These are phyloP conservation scores for Ottelia alismoides DNA, from an alignment of 106 monocot genomes.

Conservation along the genomic window DNA sequence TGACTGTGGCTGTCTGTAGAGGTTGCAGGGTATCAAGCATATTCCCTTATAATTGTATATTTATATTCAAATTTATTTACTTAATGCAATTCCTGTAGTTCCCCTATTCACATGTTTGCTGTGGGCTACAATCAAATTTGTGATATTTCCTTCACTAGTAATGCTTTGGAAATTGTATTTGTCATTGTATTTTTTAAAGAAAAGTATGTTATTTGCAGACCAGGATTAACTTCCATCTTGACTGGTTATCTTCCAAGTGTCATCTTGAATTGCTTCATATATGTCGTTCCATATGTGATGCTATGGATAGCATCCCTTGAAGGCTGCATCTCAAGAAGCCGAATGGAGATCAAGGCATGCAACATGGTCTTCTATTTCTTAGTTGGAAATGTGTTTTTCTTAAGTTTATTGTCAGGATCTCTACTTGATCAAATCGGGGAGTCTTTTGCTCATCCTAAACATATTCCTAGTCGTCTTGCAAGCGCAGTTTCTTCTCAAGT, in stretches of 20 bases:
- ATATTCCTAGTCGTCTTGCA: slow-evolving; percentile 50
- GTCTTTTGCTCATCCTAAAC: slow-evolving; percentile 58
- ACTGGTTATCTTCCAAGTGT: slow-evolving; percentile 72
- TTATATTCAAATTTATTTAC: too few relatives aligned
- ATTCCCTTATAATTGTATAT: background rate
- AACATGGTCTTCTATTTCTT: slow-evolving; percentile 88
- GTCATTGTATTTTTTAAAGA: background rate
- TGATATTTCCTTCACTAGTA: background rate
- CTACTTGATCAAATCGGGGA: slow-evolving; percentile 64
- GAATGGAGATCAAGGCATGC: slow-evolving; percentile 53
- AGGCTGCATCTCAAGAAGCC: slow-evolving; percentile 48
- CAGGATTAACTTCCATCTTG: slow-evolving; percentile 51
- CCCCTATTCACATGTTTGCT: background rate
- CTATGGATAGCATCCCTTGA: slow-evolving; percentile 44
- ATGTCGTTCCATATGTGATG: slow-evolving; percentile 68
- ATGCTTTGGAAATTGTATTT: background rate
- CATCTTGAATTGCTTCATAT: slow-evolving; percentile 64
- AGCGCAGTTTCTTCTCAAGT: slow-evolving; percentile 71
- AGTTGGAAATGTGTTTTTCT: slow-evolving; percentile 73
- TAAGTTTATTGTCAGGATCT: slow-evolving; percentile 69
- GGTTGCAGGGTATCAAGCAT: background rate
- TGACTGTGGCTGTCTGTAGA: background rate
- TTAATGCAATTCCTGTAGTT: too few relatives aligned
- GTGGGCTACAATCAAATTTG: background rate
- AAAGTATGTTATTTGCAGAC: slow-evolving; percentile 34